These are phyloP conservation scores for Cladosporium sphaerospermum DNA, from an alignment of 2,329 filamentous ascomycete species.

Conservation along the genomic window DNA sequence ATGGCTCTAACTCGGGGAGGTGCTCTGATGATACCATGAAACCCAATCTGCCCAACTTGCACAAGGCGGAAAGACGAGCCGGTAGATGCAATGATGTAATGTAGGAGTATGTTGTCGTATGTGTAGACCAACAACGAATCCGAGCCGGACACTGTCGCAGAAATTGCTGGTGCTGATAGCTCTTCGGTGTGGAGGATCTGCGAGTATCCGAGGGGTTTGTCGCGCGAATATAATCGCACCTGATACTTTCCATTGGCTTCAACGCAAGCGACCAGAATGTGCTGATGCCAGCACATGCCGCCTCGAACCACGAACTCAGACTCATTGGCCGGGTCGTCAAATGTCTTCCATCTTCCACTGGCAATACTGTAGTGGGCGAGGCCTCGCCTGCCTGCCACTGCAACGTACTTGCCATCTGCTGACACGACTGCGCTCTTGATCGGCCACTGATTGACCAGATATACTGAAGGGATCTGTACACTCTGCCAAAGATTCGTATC, in stretches of 20 bases:
- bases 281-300: conserved; percentile 98
- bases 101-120: conserved; percentile 90
- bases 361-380: conserved; percentile 93
- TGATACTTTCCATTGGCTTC: conserved; percentile 72
- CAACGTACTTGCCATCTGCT: conserved; percentile 85
- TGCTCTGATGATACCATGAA: conserved; percentile 91
- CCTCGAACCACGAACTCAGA: conserved; percentile 88
- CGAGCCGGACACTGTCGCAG: conserved; percentile 81
- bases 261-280: conserved; percentile 89
- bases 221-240: conserved; percentile 87
- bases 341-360: conserved; percentile 93
- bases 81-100: conserved; percentile 77
- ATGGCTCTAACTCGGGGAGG: conserved; percentile 86
- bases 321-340: conserved; percentile 72
- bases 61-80: conserved; percentile 69
- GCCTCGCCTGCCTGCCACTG: conserved; percentile 87
- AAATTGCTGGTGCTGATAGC: conserved; percentile 78
- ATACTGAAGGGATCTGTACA: conserved; percentile 74
- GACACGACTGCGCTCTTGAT: conserved; percentile 83
- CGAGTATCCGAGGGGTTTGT: conserved; percentile 67
- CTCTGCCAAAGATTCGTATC: conserved; percentile 95
- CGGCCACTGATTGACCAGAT: conserved; percentile 89
- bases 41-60: conserved; percentile 95
- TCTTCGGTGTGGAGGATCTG: conserved; percentile 70
- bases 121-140: conserved; percentile 96